Conservation (phyloP, 116 monocot genomes). For the Thalassia testudinum region DNA sequence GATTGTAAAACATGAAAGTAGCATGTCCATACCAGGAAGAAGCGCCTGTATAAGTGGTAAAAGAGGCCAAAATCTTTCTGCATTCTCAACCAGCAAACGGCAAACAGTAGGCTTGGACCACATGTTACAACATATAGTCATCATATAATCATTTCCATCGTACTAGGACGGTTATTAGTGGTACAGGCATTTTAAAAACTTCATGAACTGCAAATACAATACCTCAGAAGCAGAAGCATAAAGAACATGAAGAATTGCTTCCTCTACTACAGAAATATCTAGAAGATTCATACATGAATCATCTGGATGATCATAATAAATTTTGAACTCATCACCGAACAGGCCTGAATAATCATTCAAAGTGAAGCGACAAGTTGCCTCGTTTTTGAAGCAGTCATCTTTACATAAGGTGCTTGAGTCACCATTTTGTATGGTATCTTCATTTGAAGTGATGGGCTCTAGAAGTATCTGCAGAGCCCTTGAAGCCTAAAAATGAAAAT, state of each 20-base stretch:
- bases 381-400: conserved; percentile 28
- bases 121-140: not conserved
- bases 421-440: conserved; percentile 8
- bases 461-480: conserved; percentile 49
- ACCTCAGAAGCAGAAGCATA: conserved; percentile 91
- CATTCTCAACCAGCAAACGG: conserved; percentile 51
- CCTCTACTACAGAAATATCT: conserved; percentile 76
- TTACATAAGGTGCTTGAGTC: conserved; percentile 11
- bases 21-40: conserved; percentile 55
- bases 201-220: not conserved
- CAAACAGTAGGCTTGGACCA: conserved; percentile 47
- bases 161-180: too few relatives aligned
- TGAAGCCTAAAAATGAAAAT: conserved; percentile 37
- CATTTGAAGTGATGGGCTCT: conserved; percentile 15
- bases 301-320: conserved; percentile 33
- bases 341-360: conserved; percentile 69
- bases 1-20: conserved; percentile 1
- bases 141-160: too few relatives aligned
- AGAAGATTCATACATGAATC: conserved; percentile 35
- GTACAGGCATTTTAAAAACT: too few relatives aligned
- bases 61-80: conserved; percentile 48
- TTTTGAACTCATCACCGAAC: conserved; percentile 78
- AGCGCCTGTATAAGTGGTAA: conserved; percentile 89
- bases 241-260: conserved; percentile 85
- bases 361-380: conserved; percentile 15